These are phyloP conservation scores for Candida tunisiensis DNA, from an alignment of 1,139 yeast species.

Conservation along the genomic window DNA sequence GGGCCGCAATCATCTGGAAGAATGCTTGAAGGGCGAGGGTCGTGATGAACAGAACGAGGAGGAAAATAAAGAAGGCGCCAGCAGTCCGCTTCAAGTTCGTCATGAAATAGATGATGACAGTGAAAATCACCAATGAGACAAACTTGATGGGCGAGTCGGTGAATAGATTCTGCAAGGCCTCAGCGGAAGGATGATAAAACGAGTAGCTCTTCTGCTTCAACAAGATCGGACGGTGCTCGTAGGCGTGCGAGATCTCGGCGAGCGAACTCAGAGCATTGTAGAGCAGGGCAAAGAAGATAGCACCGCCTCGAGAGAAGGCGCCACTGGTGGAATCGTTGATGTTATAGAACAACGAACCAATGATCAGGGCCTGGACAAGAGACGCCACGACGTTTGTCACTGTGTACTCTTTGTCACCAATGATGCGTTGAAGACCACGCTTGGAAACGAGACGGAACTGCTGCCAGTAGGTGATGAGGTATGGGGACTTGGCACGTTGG, in stretches of 20 bases:
- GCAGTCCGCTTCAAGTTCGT: conserved; percentile 37
- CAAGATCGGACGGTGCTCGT: conserved; percentile 40
- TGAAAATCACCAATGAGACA: conserved; percentile 26
- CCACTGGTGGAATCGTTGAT: conserved; percentile 30
- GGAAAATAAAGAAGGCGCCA: conserved; percentile 45
- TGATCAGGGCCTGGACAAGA: conserved; percentile 34
- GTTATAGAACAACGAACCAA: conserved; percentile 39
- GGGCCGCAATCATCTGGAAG: conserved; percentile 44
- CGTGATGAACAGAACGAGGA: conserved; percentile 30
- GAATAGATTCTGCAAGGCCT: conserved; percentile 39
- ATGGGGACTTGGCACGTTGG: conserved; percentile 29
- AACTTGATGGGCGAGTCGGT: conserved; percentile 43
- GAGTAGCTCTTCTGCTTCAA: conserved; percentile 48
- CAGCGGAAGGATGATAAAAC: conserved; percentile 51
- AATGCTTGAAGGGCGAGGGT: conserved; percentile 36
- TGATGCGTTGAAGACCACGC: conserved; percentile 38
- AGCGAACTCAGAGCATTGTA: conserved; percentile 40
- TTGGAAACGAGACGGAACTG: conserved; percentile 28
- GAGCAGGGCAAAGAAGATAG: conserved; percentile 38
- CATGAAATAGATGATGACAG: conserved; percentile 38
- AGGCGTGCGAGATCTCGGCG: conserved; percentile 40
- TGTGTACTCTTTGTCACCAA: conserved; percentile 38
- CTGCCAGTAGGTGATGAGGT: conserved; percentile 26
- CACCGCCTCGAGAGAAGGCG: conserved; percentile 40
- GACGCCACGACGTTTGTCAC: conserved; percentile 32